Conservation (phyloP, 129 eudicot species). For the Escallonia herrerae region DNA sequence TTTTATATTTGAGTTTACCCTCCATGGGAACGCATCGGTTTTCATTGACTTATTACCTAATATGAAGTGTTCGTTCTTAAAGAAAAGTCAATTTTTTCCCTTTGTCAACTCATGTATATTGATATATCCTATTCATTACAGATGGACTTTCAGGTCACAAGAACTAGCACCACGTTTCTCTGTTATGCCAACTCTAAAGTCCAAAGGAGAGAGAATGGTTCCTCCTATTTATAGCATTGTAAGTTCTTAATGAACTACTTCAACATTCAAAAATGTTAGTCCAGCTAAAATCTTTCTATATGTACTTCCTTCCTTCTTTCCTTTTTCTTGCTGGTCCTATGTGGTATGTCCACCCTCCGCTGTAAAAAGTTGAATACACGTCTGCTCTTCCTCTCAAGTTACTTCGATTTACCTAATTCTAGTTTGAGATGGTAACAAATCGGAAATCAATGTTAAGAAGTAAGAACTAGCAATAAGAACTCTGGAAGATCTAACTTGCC, state of each 20-base stretch:
- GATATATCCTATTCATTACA: constrained; percentile 21
- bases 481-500: too few relatives aligned
- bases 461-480: too few relatives aligned
- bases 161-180: constrained; percentile 80
- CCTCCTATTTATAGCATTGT: constrained; percentile 95
- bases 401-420: too few relatives aligned
- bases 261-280: not conserved
- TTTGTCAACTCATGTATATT: not conserved
- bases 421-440: too few relatives aligned
- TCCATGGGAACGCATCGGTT: not conserved
- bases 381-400: too few relatives aligned
- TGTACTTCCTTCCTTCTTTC: not conserved
- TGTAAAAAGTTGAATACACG: too few relatives aligned
- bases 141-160: constrained; percentile 96
- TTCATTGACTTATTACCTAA: not conserved
- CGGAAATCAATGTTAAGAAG: too few relatives aligned
- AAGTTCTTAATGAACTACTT: constrained; percentile 17
- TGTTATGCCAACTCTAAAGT: constrained; percentile 76
- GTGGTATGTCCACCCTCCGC: not conserved
- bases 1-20: not conserved
- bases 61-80: not conserved
- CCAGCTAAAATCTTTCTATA: not conserved
- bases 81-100: not conserved
- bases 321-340: not conserved
- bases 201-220: constrained; percentile 36